Base-by-base conservation (phyloP, 441 rosid genomes). In the Croton setiger region DNA sequence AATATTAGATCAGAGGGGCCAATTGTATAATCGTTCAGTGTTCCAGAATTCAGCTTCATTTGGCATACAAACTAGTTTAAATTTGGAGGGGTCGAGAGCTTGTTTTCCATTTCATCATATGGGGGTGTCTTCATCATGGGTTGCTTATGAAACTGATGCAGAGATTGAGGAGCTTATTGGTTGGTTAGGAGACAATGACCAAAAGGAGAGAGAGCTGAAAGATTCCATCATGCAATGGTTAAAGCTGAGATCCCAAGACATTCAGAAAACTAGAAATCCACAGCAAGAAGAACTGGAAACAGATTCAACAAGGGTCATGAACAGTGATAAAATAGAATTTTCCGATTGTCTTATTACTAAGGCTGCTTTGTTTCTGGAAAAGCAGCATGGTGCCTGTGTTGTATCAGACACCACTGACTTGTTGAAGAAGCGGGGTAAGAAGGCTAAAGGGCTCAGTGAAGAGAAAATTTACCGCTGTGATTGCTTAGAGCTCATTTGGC, bases 81-180 rank as follows among this genome's bases (percentile, higher is more conserved):
- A 49, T 60, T 69, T 70, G 57, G 83, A 80, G 68, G 95, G 94
- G 41, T 85, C 92, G 63, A 83, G 79, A 72, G 86, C 84, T 77
- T 72, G 76, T 74, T 83, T 87, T 63, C 93, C 96, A 0, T 89
- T 83, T 76, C 77, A 27, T 27, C 31, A 27, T 27, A 27, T 27
- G 31, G 31, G 31, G 31, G 31, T 27, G 31, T 27, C 31, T 27
- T 27, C 31, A 27, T 27, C 31, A n/a, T 75, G 79, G 84, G 66
- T 77, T 78, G 76, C 72, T 43, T 80, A 76, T 75, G 79, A 83
- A 74, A 75, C 83, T 71, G 78, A 77, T 45, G 54, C 71, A 45
- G 87, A 83, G 71, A 78, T 85, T 41, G 78, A 78, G 55, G 79
- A 80, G 66, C 87, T 85, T 48, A 62, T 80, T 43, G 63, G 74